Evolutionary conservation across 768 basidiomycete species (phyloP).

Genomic region (Pleurotus giganteus): DNA sequence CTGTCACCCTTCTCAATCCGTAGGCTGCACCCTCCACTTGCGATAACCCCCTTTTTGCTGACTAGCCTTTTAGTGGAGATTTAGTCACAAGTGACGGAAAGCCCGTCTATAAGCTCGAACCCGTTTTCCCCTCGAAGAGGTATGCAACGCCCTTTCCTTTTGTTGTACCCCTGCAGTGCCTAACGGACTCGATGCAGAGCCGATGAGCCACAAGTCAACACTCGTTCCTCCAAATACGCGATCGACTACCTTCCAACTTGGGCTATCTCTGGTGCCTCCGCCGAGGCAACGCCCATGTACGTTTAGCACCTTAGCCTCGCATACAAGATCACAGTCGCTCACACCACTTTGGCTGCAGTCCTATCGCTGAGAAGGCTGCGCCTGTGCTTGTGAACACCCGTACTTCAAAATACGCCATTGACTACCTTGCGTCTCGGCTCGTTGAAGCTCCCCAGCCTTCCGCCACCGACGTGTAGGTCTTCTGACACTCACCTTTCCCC

Average conservation of each 20-base stretch:
- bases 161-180: background rate
- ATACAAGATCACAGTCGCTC: background rate
- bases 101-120: conserved; percentile 2
- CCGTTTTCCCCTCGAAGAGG: conserved; percentile 6
- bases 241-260: conserved; percentile 8
- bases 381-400: background rate
- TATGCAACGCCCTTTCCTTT: background rate
- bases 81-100: background rate
- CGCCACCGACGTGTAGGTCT: background rate
- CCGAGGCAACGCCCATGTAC: background rate
- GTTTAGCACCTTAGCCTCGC: background rate
- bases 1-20: background rate
- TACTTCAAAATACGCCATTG: background rate
- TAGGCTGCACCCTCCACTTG: background rate
- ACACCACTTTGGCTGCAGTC: background rate
- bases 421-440: background rate
- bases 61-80: background rate
- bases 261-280: conserved; percentile 3
- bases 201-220: background rate
- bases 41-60: background rate
- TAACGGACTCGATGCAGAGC: background rate
- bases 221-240: conserved; percentile 6
- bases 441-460: background rate
- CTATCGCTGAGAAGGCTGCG: background rate
- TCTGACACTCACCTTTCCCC: background rate